Evolutionary conservation across 169 alveolate genomes (phyloP), one percentile per base, ranked within the genome.

Genomic region (Eimeria maxima): DNA sequence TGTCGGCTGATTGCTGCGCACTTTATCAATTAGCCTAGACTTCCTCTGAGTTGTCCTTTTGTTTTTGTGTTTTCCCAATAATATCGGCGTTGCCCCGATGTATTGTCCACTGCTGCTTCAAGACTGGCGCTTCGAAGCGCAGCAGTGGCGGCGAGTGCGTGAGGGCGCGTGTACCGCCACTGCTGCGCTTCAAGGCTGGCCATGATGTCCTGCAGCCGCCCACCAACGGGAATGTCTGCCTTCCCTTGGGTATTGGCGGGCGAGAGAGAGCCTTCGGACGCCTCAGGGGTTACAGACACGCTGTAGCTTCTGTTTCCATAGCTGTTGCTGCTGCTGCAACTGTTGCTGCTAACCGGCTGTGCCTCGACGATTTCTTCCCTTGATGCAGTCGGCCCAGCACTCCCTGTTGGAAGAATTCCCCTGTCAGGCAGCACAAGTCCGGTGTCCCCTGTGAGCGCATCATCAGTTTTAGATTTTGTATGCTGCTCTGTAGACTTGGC

Each of bases 181-280:
- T 27, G 60, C 76, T 84, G 80, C 57, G 55, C 42, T 57, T 55
- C 93, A 57, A 84, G 44, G 57, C 13, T 57, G 80, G 16, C n/a
- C 55, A 38, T 3, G 55, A 38, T 24, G 27, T 24, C 27, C 29
- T 38, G 55, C 80, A 57, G 22, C 76, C n/a, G 69, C 50, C 69
- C 27, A 13, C 24, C 22, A 27, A 4, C 5, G 53, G n/a, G 27
- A 0, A 1, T 1, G 2, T 4, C 81, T 71, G 53, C n/a, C 8
- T 33, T 16, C 5, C 50, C 33, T 14, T 29, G 81, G 22, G 29
- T 5, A 60, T 18, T 60, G 74, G 13, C 78, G 4, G 81, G 53
- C 27, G 81, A 71, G n/a, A 16, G n/a, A 27, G 50, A 71, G 27
- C 53, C 50, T 33, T 33, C 81, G 33, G 81, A 14, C 13, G 53